phyloP scores from a whole-genome alignment of 2,329 filamentous ascomycete species.

The Monosporascus sp. region DNA sequence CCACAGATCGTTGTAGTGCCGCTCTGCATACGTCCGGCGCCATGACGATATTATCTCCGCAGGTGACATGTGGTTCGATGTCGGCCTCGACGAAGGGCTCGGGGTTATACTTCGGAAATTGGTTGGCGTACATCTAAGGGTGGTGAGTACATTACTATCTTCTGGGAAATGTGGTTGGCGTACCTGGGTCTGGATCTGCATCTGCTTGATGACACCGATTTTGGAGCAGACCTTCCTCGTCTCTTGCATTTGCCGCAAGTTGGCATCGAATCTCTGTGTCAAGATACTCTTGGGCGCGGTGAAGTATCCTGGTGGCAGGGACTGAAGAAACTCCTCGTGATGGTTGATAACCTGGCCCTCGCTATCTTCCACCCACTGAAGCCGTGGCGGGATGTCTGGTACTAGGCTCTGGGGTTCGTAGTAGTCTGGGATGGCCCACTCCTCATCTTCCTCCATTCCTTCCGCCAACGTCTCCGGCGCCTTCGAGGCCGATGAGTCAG shows the following conservation, averaged over 20 bases:
- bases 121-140: conserved; percentile 83
- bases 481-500: conserved; percentile 40
- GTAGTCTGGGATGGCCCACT: conserved; percentile 84
- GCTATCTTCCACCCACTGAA: conserved; percentile 84
- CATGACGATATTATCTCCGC: conserved; percentile 84
- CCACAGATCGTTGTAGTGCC: conserved; percentile 83
- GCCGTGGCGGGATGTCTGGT: conserved; percentile 71
- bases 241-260: conserved; percentile 93
- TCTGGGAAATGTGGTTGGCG: conserved; percentile 14
- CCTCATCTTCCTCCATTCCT: conserved; percentile 86
- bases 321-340: conserved; percentile 73
- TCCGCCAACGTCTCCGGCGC: conserved; percentile 78
- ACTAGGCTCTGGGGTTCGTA: conserved; percentile 84
- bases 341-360: conserved; percentile 87
- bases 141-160: conserved; percentile 17
- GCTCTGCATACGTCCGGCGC: conserved; percentile 75
- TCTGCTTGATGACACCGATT: conserved; percentile 97
- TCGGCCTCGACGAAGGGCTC: conserved; percentile 85
- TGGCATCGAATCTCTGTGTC: conserved; percentile 76
- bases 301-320: conserved; percentile 72
- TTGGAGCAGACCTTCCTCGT: conserved; percentile 94
- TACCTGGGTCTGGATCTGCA: conserved; percentile 97
- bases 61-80: conserved; percentile 81
- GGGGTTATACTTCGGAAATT: conserved; percentile 93
- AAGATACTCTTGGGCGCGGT: conserved; percentile 68